Evolutionary conservation across 2,329 filamentous ascomycete genomes (phyloP).

Genomic region (Penicillium sp.): DNA sequence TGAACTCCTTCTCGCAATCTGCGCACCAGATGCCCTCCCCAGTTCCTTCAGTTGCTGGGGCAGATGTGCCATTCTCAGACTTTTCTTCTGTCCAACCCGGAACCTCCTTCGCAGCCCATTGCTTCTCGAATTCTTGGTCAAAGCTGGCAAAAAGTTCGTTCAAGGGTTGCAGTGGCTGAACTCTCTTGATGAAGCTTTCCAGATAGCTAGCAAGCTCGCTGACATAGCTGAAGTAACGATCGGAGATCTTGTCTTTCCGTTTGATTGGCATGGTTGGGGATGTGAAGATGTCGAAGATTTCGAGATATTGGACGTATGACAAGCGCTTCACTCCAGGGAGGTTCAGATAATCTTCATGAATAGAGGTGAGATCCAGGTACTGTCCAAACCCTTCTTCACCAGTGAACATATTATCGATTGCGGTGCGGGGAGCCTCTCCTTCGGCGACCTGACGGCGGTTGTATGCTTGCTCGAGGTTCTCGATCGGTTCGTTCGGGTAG

Average conservation of each 20-base stretch:
- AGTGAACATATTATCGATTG: slow-evolving; percentile 89
- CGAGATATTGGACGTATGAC: slow-evolving; percentile 89
- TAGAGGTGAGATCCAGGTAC: slow-evolving; percentile 81
- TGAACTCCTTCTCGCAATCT: slow-evolving; percentile 92
- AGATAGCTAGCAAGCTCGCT: slow-evolving; percentile 77
- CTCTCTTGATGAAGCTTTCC: slow-evolving; percentile 81
- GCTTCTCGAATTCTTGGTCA: slow-evolving; percentile 77
- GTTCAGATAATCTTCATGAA: slow-evolving; percentile 88
- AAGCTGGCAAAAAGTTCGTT: slow-evolving; percentile 73
- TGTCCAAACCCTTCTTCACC: slow-evolving; percentile 92
- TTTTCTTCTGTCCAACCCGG: slow-evolving; percentile 70
- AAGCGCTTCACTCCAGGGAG: slow-evolving; percentile 80
- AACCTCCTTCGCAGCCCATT: slow-evolving; percentile 78
- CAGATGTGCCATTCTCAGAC: slow-evolving; percentile 40
- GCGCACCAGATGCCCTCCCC: slow-evolving; percentile 80
- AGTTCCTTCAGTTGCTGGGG: slow-evolving; percentile 52
- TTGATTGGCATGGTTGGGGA: slow-evolving; percentile 72
- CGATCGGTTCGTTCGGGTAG: slow-evolving; percentile 91
- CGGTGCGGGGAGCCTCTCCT: slow-evolving; percentile 60
- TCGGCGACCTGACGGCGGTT: slow-evolving; percentile 66
- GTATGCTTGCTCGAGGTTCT: slow-evolving; percentile 92
- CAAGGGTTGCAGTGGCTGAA: slow-evolving; percentile 79
- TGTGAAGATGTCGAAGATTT: slow-evolving; percentile 82
- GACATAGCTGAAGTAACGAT: slow-evolving; percentile 89
- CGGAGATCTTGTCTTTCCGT: slow-evolving; percentile 79